Conservation (phyloP, 495 filamentous ascomycete genomes). For the Talaromyces trachyspermus region DNA sequence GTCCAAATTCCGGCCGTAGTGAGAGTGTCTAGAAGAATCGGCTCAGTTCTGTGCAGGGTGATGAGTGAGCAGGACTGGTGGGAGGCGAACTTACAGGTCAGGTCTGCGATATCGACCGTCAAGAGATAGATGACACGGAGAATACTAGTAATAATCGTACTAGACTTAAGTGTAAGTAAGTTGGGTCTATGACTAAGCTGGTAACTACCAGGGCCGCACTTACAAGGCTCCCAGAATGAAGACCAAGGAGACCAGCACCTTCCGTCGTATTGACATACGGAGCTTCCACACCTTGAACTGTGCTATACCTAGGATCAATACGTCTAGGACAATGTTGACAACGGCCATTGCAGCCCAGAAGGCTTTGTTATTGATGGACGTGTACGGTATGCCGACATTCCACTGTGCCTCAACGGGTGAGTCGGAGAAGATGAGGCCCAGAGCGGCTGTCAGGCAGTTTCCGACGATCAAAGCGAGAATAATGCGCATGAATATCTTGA, state of each 20-base stretch:
- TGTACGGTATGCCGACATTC: conserved; percentile 6
- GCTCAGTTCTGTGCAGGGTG: not conserved
- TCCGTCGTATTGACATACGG: conserved; percentile 1
- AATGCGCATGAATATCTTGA: conserved; percentile 5
- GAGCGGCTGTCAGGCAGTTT: conserved; percentile 1
- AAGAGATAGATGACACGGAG: conserved; percentile 1
- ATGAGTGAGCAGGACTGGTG: not conserved
- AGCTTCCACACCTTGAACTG: conserved; percentile 9
- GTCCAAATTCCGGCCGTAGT: conserved; percentile 7
- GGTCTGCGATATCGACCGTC: conserved; percentile 1
- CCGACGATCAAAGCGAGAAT: conserved; percentile 1
- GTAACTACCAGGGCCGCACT: not conserved
- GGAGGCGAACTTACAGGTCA: conserved; percentile 8
- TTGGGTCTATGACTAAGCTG: not conserved
- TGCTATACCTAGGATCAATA: conserved; percentile 7
- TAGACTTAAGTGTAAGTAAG: not conserved
- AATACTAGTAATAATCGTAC: not conserved
- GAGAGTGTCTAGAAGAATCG: conserved; percentile 5
- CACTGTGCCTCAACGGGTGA: conserved; percentile 8
- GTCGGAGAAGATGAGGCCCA: conserved; percentile 1
- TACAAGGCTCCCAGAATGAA: conserved; percentile 3
- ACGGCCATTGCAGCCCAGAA: conserved; percentile 7
- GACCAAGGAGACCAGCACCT: conserved; percentile 7
- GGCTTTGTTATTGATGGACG: conserved; percentile 4
- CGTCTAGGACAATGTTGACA: conserved; percentile 8